Base-by-base conservation (phyloP, 176 grass and related monocot genomes). In the Musa beccarii region DNA sequence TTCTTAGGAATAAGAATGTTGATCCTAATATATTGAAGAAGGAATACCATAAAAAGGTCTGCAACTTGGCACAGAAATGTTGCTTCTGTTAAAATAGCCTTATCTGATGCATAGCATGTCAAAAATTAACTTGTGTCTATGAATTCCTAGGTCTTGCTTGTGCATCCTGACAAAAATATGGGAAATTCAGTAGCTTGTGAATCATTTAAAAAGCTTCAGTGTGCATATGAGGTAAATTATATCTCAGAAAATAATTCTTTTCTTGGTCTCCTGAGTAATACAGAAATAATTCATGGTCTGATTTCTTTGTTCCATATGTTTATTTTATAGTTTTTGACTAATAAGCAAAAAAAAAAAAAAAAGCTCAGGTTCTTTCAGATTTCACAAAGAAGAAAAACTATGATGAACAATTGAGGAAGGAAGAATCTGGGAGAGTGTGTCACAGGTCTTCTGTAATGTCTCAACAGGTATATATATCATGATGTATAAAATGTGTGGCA, bases 101-200 rank as follows among this genome's bases (percentile, higher is more conserved):
- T 70, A 51, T 2, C 15, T 70, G 34, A 20, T 70, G 16, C 29
- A 77, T 56, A 70, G 22, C 23, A 43, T 52, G 51, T 57, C 15
- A 74, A 16, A 62, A 76, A 10, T 57, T 12, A 61, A 62, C 56
- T 69, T 80, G 71, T 71, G 75, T 82, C 71, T 85, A 72, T 87
- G 23, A 72, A 74, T 84, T 11, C 87, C 68, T 88, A 99, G 96
- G 85, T 89, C 61, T 67, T 91, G 29, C 86, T 99, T 89, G 96
- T 99, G 62, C 96, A 99, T 84, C 96, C 96, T 75, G 96, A 99
- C 84, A 99, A 99, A 86, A 99, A 99, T 76, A 92, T 87, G 84
- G 91, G 91, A 51, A 89, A 85, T 80, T 68, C 79, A 52, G 86
- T 85, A 79, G 89, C 91, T 65, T 92, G 86, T 72, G 91, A 95